Base-by-base conservation (phyloP, 176 grass and related monocot species). In the Poa annua region DNA sequence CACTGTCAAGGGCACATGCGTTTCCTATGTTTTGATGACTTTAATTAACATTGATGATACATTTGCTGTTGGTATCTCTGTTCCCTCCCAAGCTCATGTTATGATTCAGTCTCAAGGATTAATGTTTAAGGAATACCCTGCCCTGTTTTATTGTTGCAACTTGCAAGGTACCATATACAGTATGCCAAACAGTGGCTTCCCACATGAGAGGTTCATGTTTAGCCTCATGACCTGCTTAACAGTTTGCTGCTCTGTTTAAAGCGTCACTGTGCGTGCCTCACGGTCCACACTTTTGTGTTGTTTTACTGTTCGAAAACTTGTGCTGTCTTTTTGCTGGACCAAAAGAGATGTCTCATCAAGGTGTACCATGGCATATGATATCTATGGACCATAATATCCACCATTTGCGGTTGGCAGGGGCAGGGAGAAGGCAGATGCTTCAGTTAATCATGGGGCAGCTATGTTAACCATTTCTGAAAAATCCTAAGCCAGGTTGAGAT, bases 1-100 rank as follows among this genome's bases (percentile, higher is more conserved):
- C 86, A 86, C 78, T 81, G 78, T 85, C 78, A 52, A 81, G 13
- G 22, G 66, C 71, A 85, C 71, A 77, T 81, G 82, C 82, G 25
- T 76, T 38, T 79, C 79, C 45, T 34, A 39, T 19, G 71, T 78
- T 71, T 71, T 56, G 12, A 10, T 60, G 24, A 77, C 62, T 50
- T 82, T 22, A 35, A 35, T 12, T 25, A 74, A 51, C 39, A 16
- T 24, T 9, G n/a, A 61, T 9, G n/a, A 61, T 68, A 21, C 9
- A 34, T 65, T 81, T 65, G 47, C 50, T 59, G 69, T 53, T 7
- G 3, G 52, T 62, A 44, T 52, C 72, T 73, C 6, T 64, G 78
- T 55, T 32, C n/a, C 77, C 52, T 78, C 71, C 59, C 41, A 42
- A 76, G 67, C 38, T 80, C 49, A 74, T n/a, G 32, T 56, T 17